Percentiles rank a stretch among this genome's conserved stretches.
These are phyloP conservation scores for Teratosphaeria zuluensis DNA, from an alignment of 2,329 filamentous ascomycete species.

Conservation along the genomic window DNA sequence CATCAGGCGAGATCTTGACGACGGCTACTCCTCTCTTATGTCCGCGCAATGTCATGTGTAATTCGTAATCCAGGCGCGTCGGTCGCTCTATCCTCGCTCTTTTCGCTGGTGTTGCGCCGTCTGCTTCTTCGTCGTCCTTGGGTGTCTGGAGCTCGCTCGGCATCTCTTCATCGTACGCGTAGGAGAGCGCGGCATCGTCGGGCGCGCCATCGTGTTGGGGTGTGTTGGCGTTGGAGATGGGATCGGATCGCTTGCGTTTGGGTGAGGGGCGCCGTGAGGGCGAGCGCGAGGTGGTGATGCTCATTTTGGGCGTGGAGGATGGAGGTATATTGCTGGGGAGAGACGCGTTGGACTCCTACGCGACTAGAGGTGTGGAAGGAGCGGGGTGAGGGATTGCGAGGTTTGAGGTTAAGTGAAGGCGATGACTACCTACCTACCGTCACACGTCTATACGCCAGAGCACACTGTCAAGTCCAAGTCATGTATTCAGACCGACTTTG, in stretches of 20 bases:
- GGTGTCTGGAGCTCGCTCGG: constrained; percentile 20
- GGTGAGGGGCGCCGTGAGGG: constrained; percentile 8
- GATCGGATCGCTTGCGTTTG: constrained; percentile 17
- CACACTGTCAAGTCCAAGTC: background rate
- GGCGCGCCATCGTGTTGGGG: constrained; percentile 10
- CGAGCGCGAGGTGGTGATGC: constrained; percentile 2
- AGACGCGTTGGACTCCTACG: background rate
- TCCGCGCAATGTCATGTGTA: constrained; percentile 62
- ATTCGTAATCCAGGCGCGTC: constrained; percentile 55
- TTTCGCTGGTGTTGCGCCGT: constrained; percentile 9
- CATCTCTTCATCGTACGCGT: constrained; percentile 24
- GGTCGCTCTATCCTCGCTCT: constrained; percentile 34
- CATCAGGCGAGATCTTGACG: constrained; percentile 85
- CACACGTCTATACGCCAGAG: background rate
- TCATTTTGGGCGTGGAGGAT: constrained; percentile 2
- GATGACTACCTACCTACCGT: no score
- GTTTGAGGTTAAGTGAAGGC: no score
- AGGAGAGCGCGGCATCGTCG: constrained; percentile 14
- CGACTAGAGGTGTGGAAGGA: no score
- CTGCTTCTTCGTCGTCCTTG: constrained; percentile 11
- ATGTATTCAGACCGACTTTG: background rate
- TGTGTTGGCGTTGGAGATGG: constrained; percentile 2
- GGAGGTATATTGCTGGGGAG: background rate
- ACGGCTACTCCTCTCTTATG: constrained; percentile 73
- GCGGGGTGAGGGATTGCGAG: no score